These are phyloP conservation scores for Cornus suecica DNA, from an alignment of 148 eudicot genomes.

Conservation along the genomic window DNA sequence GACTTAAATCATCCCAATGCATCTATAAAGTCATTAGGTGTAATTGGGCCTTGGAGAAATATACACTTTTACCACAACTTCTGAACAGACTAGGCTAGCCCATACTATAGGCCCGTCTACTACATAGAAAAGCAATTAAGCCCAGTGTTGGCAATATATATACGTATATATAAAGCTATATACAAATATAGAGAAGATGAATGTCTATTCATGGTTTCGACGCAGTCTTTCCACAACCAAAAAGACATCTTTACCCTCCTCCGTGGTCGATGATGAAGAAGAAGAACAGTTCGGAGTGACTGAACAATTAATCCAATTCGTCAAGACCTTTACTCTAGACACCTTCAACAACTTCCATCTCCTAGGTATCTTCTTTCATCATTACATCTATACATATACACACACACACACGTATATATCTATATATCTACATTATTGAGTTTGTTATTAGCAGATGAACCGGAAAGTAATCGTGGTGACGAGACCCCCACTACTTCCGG, in stretches of 20 bases:
- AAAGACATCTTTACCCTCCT: conserved; percentile 22
- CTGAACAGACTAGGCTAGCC: too few species aligned
- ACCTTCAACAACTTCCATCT: conserved; percentile 73
- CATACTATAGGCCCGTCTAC: too few species aligned
- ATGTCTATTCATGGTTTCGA: conserved; percentile 65
- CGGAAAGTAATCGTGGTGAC: conserved; percentile 24
- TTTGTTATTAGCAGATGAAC: conserved; percentile 41
- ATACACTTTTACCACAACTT: too few species aligned
- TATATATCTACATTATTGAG: neutral
- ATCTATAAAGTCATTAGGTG: too few species aligned
- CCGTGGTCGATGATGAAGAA: conserved; percentile 13
- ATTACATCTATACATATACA: neutral
- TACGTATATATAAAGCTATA: too few species aligned
- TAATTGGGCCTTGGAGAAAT: too few species aligned
- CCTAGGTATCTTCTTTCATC: conserved; percentile 31
- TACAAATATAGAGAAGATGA: conserved; percentile 28
- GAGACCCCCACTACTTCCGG: conserved; percentile 33
- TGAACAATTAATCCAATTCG: conserved; percentile 50
- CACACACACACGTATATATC: neutral
- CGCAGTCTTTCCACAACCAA: conserved; percentile 37
- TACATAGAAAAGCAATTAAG: too few species aligned
- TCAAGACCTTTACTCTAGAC: conserved; percentile 64
- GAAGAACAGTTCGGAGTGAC: conserved; percentile 55
- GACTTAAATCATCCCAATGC: too few species aligned
- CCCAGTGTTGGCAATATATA: too few species aligned